phyloP scores from a whole-genome alignment of 208 protist genomes.

The Acanthamoeba castellanii region DNA sequence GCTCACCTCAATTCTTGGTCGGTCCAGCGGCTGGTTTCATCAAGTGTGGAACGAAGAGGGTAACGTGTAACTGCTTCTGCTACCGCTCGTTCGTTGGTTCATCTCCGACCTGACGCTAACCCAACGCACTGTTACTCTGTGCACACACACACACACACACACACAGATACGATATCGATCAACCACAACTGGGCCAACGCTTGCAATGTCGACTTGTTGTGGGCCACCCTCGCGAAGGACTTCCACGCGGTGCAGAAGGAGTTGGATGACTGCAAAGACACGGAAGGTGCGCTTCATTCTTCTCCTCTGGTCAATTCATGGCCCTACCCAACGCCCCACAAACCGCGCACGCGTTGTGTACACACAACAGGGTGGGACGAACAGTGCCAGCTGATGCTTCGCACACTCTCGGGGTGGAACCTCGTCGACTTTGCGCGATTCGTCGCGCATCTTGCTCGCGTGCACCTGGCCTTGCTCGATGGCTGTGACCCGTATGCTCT shows the following conservation, averaged over 20 bases:
- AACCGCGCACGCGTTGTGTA: neutral
- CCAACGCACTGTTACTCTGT: neutral
- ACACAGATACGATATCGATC: slow-evolving; percentile 53
- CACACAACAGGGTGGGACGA: slow-evolving; percentile 18
- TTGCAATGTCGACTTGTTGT: slow-evolving; percentile 68
- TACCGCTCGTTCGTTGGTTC: neutral
- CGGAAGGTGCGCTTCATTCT: neutral
- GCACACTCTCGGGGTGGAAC: slow-evolving; percentile 52
- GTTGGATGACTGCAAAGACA: slow-evolving; percentile 68
- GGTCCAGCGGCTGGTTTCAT: slow-evolving; percentile 67
- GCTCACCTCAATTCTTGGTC: neutral
- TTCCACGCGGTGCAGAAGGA: slow-evolving; percentile 30
- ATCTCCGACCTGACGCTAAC: neutral
- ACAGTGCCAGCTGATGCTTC: slow-evolving; percentile 58
- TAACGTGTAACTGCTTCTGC: neutral
- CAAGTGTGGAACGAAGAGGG: slow-evolving; percentile 62
- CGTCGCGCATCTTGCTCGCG: neutral
- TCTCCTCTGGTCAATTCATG: neutral
- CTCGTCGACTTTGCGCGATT: slow-evolving; percentile 9
- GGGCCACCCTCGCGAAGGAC: neutral
- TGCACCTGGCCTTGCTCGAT: neutral
- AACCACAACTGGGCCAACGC: slow-evolving; percentile 74
- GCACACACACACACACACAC: neutral
- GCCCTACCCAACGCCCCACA: neutral
- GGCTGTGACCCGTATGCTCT: neutral